Conservation (phyloP, 495 filamentous ascomycete species). For the Aspergillus steynii region DNA sequence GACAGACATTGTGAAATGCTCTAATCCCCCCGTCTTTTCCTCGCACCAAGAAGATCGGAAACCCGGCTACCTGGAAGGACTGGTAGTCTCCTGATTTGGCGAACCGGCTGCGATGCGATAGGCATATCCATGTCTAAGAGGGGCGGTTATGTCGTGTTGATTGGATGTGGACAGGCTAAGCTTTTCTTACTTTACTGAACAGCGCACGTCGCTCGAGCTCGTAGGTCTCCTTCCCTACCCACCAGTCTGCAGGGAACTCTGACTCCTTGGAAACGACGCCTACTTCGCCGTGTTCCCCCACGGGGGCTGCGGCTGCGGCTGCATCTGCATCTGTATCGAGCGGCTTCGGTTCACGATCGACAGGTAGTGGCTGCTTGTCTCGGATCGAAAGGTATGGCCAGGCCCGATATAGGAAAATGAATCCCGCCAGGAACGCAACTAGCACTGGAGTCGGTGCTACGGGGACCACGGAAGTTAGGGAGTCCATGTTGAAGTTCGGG, state of each 20-base stretch:
- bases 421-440: constrained; percentile 11
- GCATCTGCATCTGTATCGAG: not conserved
- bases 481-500: constrained; percentile 4
- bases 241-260: constrained; percentile 48
- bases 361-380: not conserved
- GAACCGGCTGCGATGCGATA: constrained; percentile 47
- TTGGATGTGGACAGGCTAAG: too few species aligned
- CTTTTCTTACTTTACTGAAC: constrained; percentile 46
- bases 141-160: not conserved
- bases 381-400: not conserved
- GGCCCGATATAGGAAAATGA: constrained; percentile 14
- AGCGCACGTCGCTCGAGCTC: constrained; percentile 54
- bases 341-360: not conserved
- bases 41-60: constrained; percentile 47
- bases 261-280: constrained; percentile 35
- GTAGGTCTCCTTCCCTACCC: constrained; percentile 42
- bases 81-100: constrained; percentile 51
- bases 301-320: not conserved
- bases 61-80: constrained; percentile 48
- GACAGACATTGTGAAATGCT: constrained; percentile 62
- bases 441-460: constrained; percentile 1
- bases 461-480: not conserved
- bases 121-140: constrained; percentile 47
- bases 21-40: constrained; percentile 51
- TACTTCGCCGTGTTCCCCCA: not conserved